Evolutionary conservation across 2,329 filamentous ascomycete species (phyloP).

Genomic region (Tolypocladium amazonense): DNA sequence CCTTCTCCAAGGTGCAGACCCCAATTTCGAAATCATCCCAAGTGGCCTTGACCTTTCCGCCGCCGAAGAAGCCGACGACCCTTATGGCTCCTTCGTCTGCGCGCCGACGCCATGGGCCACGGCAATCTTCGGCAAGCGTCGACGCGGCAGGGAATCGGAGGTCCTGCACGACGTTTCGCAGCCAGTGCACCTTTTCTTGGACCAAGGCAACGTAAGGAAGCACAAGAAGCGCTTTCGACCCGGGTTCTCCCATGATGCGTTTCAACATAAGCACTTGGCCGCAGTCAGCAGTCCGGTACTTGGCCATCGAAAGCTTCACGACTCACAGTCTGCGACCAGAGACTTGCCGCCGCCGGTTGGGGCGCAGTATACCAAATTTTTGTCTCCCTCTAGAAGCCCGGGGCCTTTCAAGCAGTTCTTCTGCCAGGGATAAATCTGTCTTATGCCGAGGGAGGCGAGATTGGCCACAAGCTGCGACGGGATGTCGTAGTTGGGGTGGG

Average conservation of each 20-base stretch:
- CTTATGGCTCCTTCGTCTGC: constrained; percentile 48
- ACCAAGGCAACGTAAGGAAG: constrained; percentile 71
- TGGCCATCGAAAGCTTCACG: not conserved
- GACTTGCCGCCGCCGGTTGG: constrained; percentile 73
- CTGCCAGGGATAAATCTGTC: constrained; percentile 70
- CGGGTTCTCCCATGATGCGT: constrained; percentile 51
- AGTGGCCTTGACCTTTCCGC: constrained; percentile 53
- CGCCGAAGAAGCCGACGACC: constrained; percentile 66
- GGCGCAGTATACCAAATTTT: constrained; percentile 69
- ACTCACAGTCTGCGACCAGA: constrained; percentile 51
- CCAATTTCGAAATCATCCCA: constrained; percentile 71
- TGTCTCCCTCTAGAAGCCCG: constrained; percentile 52
- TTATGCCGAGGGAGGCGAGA: constrained; percentile 56
- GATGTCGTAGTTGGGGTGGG: constrained; percentile 53
- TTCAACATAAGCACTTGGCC: constrained; percentile 59
- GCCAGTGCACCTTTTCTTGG: constrained; percentile 68
- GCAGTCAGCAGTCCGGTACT: constrained; percentile 6
- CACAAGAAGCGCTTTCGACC: constrained; percentile 59
- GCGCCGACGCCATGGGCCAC: constrained; percentile 40
- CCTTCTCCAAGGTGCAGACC: constrained; percentile 71
- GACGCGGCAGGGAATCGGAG: constrained; percentile 16
- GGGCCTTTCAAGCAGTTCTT: constrained; percentile 60
- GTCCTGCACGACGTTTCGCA: constrained; percentile 54
- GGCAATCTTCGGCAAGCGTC: constrained; percentile 21
- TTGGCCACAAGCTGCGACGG: constrained; percentile 51